Evolutionary conservation across 331 rosid genomes (phyloP).

Genomic region (Telfairia occidentalis): DNA sequence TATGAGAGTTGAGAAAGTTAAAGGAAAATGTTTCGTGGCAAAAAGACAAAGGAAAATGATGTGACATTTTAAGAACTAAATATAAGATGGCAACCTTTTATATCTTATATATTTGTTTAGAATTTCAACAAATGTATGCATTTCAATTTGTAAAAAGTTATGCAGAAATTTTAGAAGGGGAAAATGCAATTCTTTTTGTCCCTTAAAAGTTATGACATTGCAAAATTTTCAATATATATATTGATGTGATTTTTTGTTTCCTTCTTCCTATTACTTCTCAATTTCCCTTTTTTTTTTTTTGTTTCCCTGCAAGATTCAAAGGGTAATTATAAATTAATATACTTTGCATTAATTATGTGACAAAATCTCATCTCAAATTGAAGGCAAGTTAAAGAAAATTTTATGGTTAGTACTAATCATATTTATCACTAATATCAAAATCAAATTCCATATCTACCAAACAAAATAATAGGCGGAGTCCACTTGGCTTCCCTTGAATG

Average conservation of each 20-base stretch:
- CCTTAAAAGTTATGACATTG: neutral
- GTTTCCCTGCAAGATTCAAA: neutral
- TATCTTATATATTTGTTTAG: neutral
- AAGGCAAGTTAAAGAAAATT: too few relatives aligned
- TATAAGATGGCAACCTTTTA: neutral
- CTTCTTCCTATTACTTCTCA: neutral
- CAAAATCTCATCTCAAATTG: too few relatives aligned
- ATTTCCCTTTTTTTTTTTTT: neutral
- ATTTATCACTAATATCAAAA: too few relatives aligned
- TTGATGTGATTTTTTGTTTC: slow-evolving; percentile 1
- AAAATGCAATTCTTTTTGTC: neutral
- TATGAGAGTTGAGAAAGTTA: neutral
- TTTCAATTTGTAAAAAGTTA: neutral
- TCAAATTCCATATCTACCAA: too few relatives aligned
- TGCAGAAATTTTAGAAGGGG: neutral
- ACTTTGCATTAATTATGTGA: neutral
- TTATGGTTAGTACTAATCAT: neutral
- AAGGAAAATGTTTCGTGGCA: neutral
- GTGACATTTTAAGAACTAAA: neutral
- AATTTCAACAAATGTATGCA: neutral
- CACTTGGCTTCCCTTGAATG: too few relatives aligned
- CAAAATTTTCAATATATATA: neutral
- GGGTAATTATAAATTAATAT: neutral
- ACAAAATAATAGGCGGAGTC: too few relatives aligned
- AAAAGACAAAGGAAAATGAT: neutral